phyloP scores from a whole-genome alignment of 1,139 yeast genomes.

The Yamadazyma dendronema region DNA sequence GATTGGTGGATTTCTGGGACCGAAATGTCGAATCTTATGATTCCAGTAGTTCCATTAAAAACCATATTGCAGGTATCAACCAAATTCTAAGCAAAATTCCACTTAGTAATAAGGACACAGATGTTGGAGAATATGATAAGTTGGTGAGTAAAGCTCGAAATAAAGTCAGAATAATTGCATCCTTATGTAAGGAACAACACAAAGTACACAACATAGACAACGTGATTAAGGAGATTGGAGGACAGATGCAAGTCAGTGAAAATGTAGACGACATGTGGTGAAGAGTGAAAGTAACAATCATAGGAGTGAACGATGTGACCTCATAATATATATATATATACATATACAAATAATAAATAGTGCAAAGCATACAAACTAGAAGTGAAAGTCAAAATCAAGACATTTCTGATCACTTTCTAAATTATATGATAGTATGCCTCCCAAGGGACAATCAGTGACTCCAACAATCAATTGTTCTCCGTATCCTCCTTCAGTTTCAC shows the following conservation, averaged over 20 bases:
- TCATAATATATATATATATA: background rate
- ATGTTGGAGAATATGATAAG: slow-evolving; percentile 49
- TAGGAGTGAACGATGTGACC: too few relatives aligned
- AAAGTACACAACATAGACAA: slow-evolving; percentile 34
- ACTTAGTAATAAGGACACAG: slow-evolving; percentile 41
- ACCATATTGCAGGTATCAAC: slow-evolving; percentile 31
- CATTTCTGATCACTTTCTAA: slow-evolving; percentile 34
- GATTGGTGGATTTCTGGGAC: slow-evolving; percentile 46
- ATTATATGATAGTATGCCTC: slow-evolving; percentile 54
- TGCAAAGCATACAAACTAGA: background rate
- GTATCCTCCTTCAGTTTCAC: slow-evolving; percentile 42
- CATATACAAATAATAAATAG: slow-evolving; percentile 2
- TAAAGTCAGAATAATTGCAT: slow-evolving; percentile 48
- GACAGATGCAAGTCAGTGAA: slow-evolving; percentile 38
- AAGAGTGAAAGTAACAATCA: too few relatives aligned
- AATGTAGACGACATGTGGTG: slow-evolving; percentile 48
- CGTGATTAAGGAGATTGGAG: slow-evolving; percentile 37
- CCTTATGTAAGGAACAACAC: slow-evolving; percentile 33
- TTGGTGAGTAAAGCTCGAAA: slow-evolving; percentile 47
- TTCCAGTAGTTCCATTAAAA: slow-evolving; percentile 16
- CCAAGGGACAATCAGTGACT: slow-evolving; percentile 54
- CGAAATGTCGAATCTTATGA: slow-evolving; percentile 17
- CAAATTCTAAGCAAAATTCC: slow-evolving; percentile 25
- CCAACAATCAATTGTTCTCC: slow-evolving; percentile 54
- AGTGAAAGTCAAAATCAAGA: slow-evolving; percentile 42